Base-by-base conservation (phyloP, 257 asterid species). In the Paraleonurus japonicus region DNA sequence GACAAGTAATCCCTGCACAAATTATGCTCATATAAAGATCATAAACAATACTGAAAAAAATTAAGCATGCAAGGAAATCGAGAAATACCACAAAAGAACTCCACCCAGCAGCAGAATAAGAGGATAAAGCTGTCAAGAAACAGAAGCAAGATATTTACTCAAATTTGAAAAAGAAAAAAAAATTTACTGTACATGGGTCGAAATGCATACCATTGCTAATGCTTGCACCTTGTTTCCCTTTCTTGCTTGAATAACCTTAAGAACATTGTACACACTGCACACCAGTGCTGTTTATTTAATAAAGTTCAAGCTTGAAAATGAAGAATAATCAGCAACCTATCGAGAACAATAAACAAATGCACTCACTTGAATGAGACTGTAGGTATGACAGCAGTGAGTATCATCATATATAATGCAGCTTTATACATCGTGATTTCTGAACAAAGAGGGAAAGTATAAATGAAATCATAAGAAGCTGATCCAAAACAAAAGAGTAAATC, bases 291-390 rank as follows among this genome's bases (percentile, higher is more conserved):
- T 57, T 16, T 33, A 63, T 23, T 39, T 51, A 58, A 43, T 47
- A 68, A 45, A 39, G 23, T 63, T 53, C 70, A 43, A 64, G 59
- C 75, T 66, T 58, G 43, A 43, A 47, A 50, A 8, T 35, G 43
- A 12, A 7, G 43, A 35, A 35, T 35, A 35, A 35, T 35, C 43
- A 35, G 12, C 43, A 35, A 35, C 43, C 9, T 7, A 35, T 35
- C 1, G 43, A 35, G 43, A 35, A 35, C 12, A 35, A 8, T 7
- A 35, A 35, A 35, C 43, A 9, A 35, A 7, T 35, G 43, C 9
- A 84, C 98, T 91, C 77, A 94, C 98, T 94, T 94, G 88, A 82
- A 89, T 64, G 83, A 71, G 71, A 94, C 58, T 23, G 99, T 95
- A 27, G 99, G 99, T 69, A 92, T 84, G 65, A 95, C 98, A 62